Evolutionary conservation across 2,329 filamentous ascomycete species (phyloP), one percentile per base, ranked within the genome.

Genomic region (Apiospora koreana): DNA sequence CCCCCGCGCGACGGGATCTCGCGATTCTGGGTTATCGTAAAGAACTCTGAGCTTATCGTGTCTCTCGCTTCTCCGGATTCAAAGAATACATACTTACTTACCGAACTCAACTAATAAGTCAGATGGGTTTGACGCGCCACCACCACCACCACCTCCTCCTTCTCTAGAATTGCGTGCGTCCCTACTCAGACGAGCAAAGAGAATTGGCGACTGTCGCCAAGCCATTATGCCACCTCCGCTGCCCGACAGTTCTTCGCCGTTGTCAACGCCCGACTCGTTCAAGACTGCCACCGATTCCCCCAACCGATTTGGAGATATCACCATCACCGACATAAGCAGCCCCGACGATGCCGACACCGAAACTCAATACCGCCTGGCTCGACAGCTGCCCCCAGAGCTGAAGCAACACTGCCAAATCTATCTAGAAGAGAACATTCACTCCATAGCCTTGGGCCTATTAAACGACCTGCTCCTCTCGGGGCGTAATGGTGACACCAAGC

Each of bases 391-490:
- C 1, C 88, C 86, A 70, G 89, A 92, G 75, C 81, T 95, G 23
- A 87, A 86, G 69, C 84, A 89, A 70, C 90, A 94, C 75, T 89
- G 88, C 74, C 88, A 89, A 70, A 92, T 94, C 62, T 93, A 92
- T 77, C 83, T 95, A 0, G 93, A 95, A 79, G 93, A 95, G 80
- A 86, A 89, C 70, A 87, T 94, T 38, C 92, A 88, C 73, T 79
- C 77, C 14, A 84, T 87, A 75, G 90, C 90, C 14, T 86, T 94
- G 42, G 86, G 85, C 62, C 86, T 95, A 1, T 84, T 95, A 46
- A 86, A 87, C 38, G 89, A 87, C 75, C 83, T 91, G n/a, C 82
- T 92, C n/a, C 85, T 41, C 23, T 28, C 38, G 10, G 64, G 64
- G 8, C 64, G 64, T 12, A 45, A 74, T 54, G 71, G 71, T 5